phyloP scores from a whole-genome alignment of 1,139 yeast species.

The Pichia sp. region DNA sequence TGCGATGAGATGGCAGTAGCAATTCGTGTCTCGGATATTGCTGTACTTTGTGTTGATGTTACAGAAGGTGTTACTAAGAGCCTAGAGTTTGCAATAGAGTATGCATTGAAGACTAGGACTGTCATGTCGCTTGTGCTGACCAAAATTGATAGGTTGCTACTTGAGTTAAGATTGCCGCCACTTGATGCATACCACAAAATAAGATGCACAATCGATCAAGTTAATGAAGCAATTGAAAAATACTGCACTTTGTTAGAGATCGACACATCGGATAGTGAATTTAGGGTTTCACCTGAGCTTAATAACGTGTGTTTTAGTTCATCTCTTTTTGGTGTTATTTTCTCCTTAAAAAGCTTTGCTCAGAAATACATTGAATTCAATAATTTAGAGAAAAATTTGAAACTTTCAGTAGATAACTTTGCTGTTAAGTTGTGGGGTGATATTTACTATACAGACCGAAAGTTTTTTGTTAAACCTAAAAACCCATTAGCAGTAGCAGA shows the following conservation, averaged over 20 bases:
- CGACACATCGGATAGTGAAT: conserved; percentile 27
- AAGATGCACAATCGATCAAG: conserved; percentile 50
- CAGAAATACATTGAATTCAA: conserved; percentile 37
- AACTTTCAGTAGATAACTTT: conserved; percentile 36
- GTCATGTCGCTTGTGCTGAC: conserved; percentile 62
- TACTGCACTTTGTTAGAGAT: neutral
- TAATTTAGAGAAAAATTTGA: conserved; percentile 13
- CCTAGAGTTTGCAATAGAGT: conserved; percentile 42
- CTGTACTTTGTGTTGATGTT: conserved; percentile 67
- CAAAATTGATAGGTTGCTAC: conserved; percentile 72
- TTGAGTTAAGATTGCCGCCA: conserved; percentile 73
- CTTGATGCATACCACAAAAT: conserved; percentile 67
- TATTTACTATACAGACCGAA: conserved; percentile 43
- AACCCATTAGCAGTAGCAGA: conserved; percentile 23
- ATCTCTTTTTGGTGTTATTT: conserved; percentile 50
- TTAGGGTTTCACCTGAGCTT: conserved; percentile 50
- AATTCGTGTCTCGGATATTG: conserved; percentile 55
- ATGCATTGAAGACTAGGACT: conserved; percentile 40
- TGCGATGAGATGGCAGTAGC: conserved; percentile 63
- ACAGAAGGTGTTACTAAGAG: conserved; percentile 70
- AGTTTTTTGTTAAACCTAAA: conserved; percentile 37
- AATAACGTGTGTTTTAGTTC: conserved; percentile 75
- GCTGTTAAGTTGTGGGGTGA: conserved; percentile 72
- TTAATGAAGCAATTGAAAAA: conserved; percentile 45
- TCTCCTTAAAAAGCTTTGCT: conserved; percentile 63